Evolutionary conservation across 306 rosid genomes (phyloP), one percentile per base, ranked within the genome.

Genomic region (Echinosophora koreensis): DNA sequence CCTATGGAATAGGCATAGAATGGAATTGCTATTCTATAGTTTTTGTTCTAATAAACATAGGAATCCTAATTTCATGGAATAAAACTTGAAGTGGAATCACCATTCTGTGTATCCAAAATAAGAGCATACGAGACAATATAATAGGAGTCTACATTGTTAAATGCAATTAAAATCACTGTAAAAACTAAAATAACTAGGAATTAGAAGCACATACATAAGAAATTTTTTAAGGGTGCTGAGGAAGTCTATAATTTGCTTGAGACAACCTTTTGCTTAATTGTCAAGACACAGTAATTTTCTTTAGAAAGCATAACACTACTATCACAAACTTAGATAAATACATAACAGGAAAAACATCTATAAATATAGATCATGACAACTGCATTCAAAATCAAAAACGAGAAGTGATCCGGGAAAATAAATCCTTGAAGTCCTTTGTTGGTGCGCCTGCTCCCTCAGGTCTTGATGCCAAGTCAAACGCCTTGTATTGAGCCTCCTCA

Each of bases 351-450:
- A 0, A 58, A 62, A 30, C 2, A 2, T 30, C 32, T 2, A 30
- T 3, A 1, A 63, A 13, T 54, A 32, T 35, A 37, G 10, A 47
- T 6, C 30, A 28, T 27, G 60, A 55, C 1, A 58, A 62, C 52
- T 14, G 35, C 69, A 66, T 55, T 52, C 55, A 66, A 50, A 54
- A 46, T 90, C 79, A 92, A 75, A 90, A 94, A 0, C 86, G 84
- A 63, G 92, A 22, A 1, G 92, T 89, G 77, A 90, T 80, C 46
- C 84, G 90, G 58, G 97, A 81, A 84, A 95, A 95, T 42, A 95
- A 76, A 44, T 96, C 96, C 86, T 90, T 95, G 83, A 92, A 95
- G 90, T 92, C 93, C 86, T 80, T 89, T 7, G 97, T 95, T 4
- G 97, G 96, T 39, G 90, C 79, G 16, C 97, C 97, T 0, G 73